These are phyloP conservation scores for Nemophila menziesii DNA, from an alignment of 257 asterid species.

Conservation along the genomic window DNA sequence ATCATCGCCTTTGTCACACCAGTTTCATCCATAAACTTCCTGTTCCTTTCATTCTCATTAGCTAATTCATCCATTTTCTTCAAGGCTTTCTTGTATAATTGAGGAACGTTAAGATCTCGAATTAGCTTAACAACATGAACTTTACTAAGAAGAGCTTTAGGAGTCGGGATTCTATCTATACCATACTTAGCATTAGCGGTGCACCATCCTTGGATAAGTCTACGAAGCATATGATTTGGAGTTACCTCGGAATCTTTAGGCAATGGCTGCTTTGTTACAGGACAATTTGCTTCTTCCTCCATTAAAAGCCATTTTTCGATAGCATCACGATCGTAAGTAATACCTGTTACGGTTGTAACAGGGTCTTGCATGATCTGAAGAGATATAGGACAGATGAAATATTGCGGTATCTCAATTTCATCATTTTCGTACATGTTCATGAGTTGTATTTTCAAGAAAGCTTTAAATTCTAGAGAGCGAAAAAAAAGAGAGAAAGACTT, in stretches of 20 bases:
- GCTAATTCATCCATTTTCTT: slow-evolving; percentile 39
- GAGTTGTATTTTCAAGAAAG: not conserved
- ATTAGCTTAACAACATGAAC: slow-evolving; percentile 37
- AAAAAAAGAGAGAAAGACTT: slow-evolving; percentile 8
- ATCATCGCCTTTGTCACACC: slow-evolving; percentile 47
- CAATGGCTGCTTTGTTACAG: slow-evolving; percentile 58
- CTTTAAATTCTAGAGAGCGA: not conserved
- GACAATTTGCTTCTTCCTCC: slow-evolving; percentile 33
- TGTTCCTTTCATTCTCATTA: slow-evolving; percentile 35
- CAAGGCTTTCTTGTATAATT: slow-evolving; percentile 15
- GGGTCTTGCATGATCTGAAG: slow-evolving; percentile 89
- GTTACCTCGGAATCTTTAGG: slow-evolving; percentile 43
- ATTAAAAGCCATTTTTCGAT: slow-evolving; percentile 61
- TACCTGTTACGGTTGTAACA: slow-evolving; percentile 74
- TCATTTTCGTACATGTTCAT: slow-evolving; percentile 3
- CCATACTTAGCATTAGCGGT: slow-evolving; percentile 44
- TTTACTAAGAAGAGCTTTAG: slow-evolving; percentile 38
- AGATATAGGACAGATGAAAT: slow-evolving; percentile 81
- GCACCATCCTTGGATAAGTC: slow-evolving; percentile 84
- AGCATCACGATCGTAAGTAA: slow-evolving; percentile 78
- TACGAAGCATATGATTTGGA: slow-evolving; percentile 80
- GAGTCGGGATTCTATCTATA: slow-evolving; percentile 65
- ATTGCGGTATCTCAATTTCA: slow-evolving; percentile 66
- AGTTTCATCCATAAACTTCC: slow-evolving; percentile 42
- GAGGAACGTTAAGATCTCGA: slow-evolving; percentile 24